These are phyloP conservation scores for Globisporangium solare DNA, from an alignment of 352 stramenopile genomes.

Conservation along the genomic window DNA sequence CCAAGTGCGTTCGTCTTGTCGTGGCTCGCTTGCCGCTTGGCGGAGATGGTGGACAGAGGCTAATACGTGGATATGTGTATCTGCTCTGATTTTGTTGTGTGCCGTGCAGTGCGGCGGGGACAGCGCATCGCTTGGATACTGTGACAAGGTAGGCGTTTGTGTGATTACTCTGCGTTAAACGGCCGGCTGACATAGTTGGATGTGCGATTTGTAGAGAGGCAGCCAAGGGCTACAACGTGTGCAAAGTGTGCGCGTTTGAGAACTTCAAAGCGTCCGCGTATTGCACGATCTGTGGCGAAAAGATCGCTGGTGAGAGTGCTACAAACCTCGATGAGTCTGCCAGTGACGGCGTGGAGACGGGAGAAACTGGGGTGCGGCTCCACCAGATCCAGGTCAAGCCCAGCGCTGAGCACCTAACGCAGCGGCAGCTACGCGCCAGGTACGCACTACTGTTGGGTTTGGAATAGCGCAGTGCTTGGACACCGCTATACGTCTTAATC, in stretches of 20 bases:
- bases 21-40: too few relatives aligned
- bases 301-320: constrained; percentile 14
- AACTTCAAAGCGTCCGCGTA: constrained; percentile 52
- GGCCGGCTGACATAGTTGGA: neutral
- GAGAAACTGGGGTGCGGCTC: constrained; percentile 4
- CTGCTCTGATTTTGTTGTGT: constrained; percentile 8
- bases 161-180: neutral
- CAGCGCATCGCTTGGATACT: constrained; percentile 45
- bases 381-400: neutral
- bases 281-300: constrained; percentile 42
- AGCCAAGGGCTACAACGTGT: constrained; percentile 39
- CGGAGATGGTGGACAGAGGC: neutral
- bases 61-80: neutral
- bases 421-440: constrained; percentile 30
- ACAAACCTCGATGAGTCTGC: neutral
- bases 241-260: constrained; percentile 45
- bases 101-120: constrained; percentile 16
- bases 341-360: neutral
- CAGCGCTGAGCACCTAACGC: constrained; percentile 3
- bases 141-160: constrained; percentile 25
- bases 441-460: neutral
- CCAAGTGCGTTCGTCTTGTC: constrained; percentile 26
- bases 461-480: neutral
- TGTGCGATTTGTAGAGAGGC: constrained; percentile 23
- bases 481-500: too few relatives aligned